Base-by-base conservation (phyloP, 169 alveolate species). In the Plasmodium berghei region DNA sequence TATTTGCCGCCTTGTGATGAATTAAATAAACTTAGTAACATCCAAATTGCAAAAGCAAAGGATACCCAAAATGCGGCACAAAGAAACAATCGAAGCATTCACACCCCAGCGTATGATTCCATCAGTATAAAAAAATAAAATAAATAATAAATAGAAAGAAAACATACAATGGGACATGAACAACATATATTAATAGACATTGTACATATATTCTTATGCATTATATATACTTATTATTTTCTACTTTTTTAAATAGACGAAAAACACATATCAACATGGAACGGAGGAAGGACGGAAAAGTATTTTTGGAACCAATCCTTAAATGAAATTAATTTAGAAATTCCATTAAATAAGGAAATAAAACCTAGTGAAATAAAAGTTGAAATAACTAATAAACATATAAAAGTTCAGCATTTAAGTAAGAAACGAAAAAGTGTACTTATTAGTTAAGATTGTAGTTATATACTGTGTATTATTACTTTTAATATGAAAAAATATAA, bases 261-360 rank as follows among this genome's bases (percentile, higher is more conserved):
- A 70, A 83, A 45, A 20, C 90, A 83, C 59, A 83, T 83, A 67
- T 83, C 90, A 18, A 83, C 85, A 55, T 93, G 95, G 95, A 94
- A 94, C 54, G 96, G 96, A 0, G 96, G 94, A 14, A 52, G 58
- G 55, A 94, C 95, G 2, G 85, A 90, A 16, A 71, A 72, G 56
- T 94, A 94, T 56, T 83, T 90, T 89, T 94, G 96, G 96, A 67
- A 93, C 5, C 96, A 94, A 87, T 73, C 94, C 10, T 62, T 92
- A 59, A 90, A 87, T 9, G 96, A 94, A 34, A 74, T 94, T 12
- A 94, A 93, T 26, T 26, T 94, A 59, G 96, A 94, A 73, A 54
- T 94, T 22, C 90, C 85, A n/a, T 62, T 83, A 14, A 28, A 83
- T 58, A 59, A 56, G 24, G 90, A 83, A 69, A 46, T 83, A 22